A percentile compares a stretch with the other conserved stretches of the same genome.
phyloP scores from a whole-genome alignment of 768 basidiomycete species.

The Flagelloscypha sp. region DNA sequence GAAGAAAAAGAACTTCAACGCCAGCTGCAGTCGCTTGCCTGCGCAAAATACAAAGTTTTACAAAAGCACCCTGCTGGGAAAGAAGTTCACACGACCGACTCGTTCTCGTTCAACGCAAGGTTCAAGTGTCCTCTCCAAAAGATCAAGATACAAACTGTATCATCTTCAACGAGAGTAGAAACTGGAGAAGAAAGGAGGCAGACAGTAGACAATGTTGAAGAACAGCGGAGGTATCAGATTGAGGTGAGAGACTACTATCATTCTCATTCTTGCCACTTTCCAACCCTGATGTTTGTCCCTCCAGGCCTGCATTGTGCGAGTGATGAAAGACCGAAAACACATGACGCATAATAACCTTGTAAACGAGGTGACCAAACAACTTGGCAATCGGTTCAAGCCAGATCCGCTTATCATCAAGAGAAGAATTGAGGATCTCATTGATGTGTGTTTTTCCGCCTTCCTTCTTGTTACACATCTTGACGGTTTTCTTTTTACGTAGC shows the following conservation, averaged over 20 bases:
- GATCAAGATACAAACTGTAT: slow-evolving; percentile 89
- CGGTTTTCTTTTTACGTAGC: slow-evolving; percentile 35
- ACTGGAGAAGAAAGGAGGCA: slow-evolving; percentile 80
- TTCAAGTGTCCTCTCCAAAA: slow-evolving; percentile 79
- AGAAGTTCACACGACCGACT: slow-evolving; percentile 67
- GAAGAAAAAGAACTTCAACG: slow-evolving; percentile 75
- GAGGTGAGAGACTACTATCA: slow-evolving; percentile 49
- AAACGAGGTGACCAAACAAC: slow-evolving; percentile 83
- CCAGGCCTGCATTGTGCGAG: slow-evolving; percentile 95
- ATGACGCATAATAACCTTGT: slow-evolving; percentile 85
- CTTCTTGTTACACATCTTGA: background rate
- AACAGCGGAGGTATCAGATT: slow-evolving; percentile 81
- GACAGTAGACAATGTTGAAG: slow-evolving; percentile 83
- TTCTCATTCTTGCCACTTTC: background rate
- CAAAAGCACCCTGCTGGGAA: slow-evolving; percentile 87
- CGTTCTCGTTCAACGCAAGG: slow-evolving; percentile 81
- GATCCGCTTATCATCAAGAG: slow-evolving; percentile 86
- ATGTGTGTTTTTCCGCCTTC: slow-evolving; percentile 41
- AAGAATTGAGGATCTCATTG: slow-evolving; percentile 87
- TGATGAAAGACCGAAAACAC: slow-evolving; percentile 93
- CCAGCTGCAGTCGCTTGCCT: slow-evolving; percentile 93
- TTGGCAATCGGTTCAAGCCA: slow-evolving; percentile 79
- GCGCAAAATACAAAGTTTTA: slow-evolving; percentile 87
- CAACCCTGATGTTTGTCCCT: slow-evolving; percentile 4
- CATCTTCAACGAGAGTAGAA: slow-evolving; percentile 85